Base-by-base conservation (phyloP, 768 basidiomycete species). In the Neoboletus magnificus region DNA sequence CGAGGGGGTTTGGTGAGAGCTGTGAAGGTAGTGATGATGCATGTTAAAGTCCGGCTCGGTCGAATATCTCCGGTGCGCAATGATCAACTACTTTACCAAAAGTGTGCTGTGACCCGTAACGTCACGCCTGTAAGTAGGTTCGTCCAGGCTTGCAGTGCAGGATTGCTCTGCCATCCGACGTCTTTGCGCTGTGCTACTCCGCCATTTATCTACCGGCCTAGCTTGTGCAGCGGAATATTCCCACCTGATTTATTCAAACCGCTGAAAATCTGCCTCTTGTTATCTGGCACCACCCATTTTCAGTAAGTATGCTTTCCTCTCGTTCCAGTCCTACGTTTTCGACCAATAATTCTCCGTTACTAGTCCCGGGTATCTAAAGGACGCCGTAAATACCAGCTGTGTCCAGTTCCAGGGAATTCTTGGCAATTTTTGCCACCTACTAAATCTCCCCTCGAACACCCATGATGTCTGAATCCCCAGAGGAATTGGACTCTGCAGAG, bases 101-200 rank as follows among this genome's bases (percentile, higher is more conserved):
- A 69, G 51, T 35, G 70, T 62, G 48, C 49, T 55, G 70, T 71
- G 70, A 71, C 70, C n/a, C 18, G 68, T 63, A 67, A 72, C 71
- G 72, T 71, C 70, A 71, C 70, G 59, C 60, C 32, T 42, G 67
- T 71, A 73, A 71, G 70, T 71, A 71, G 65, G 70, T 71, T 71
- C 70, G 66, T 68, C 55, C 60, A 50, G 59, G 57, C 64, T 54
- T 60, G 60, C 52, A 12, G 59, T 72, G 56, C 60, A 62, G 58
- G 62, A 61, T 65, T 65, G 50, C 63, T 62, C 60, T 72, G 56
- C 32, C 62, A 59, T 59, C 61, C 62, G 50, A 61, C 66, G 35
- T 53, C 66, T 45, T 43, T 61, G 59, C 22, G 50, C 42, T 59
- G 54, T 23, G 45, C 39, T 50, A 22, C 16, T 30, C 54, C 35